These are phyloP conservation scores for Lepidium campestre DNA, from an alignment of 441 rosid genomes.

Conservation along the genomic window DNA sequence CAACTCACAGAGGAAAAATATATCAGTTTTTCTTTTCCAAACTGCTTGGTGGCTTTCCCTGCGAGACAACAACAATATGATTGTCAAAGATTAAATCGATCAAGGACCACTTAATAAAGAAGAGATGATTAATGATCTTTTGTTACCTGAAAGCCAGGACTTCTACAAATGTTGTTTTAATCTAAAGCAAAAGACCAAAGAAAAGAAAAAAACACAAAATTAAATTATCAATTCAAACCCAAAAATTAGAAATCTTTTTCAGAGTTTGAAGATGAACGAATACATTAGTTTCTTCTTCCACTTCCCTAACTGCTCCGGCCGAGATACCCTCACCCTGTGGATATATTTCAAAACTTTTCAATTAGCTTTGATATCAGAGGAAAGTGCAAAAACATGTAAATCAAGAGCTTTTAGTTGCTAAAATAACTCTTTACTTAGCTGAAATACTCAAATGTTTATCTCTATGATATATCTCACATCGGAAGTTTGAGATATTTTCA, in stretches of 20 bases:
- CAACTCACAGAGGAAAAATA: constrained; percentile 51
- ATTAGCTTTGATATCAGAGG: not conserved
- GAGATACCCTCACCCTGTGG: constrained; percentile 59
- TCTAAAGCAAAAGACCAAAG: constrained; percentile 30
- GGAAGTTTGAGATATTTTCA: no score
- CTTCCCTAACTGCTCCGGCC: constrained; percentile 54
- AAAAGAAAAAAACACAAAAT: not conserved
- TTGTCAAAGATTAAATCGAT: not conserved
- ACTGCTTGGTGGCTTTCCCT: constrained; percentile 71
- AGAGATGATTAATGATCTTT: not conserved
- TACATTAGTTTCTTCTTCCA: constrained; percentile 74
- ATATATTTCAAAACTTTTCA: not conserved
- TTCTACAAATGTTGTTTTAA: constrained; percentile 50
- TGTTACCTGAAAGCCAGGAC: constrained; percentile 58
- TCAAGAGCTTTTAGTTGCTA: not conserved
- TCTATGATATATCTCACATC: no score
- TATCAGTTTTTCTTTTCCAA: constrained; percentile 42
- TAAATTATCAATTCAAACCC: not conserved
- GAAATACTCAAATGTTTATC: not conserved
- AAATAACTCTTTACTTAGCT: not conserved
- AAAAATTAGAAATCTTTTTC: not conserved
- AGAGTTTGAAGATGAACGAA: not conserved
- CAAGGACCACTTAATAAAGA: not conserved
- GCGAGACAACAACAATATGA: not conserved
- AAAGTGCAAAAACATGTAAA: not conserved